A percentile compares a stretch with the other conserved stretches of the same genome.
Conservation (phyloP, 805 yeast species). For the Soucietia sequanensis region DNA sequence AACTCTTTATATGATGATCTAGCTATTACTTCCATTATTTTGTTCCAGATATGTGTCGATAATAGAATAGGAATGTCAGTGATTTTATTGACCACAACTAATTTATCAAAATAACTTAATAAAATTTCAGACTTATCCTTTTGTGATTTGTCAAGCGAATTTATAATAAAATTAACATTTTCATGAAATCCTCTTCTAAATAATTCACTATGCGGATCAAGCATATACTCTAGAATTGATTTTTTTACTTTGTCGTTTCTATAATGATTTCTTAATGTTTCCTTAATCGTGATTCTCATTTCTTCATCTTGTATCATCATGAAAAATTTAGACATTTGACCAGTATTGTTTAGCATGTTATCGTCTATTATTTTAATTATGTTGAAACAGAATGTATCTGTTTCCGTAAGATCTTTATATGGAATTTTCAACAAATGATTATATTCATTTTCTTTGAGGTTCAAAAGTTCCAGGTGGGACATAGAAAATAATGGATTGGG, state of each 20-base stretch:
- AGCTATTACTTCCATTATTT: conserved; percentile 17
- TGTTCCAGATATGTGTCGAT: conserved; percentile 11
- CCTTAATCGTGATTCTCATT: conserved; percentile 15
- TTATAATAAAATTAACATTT: conserved; percentile 13
- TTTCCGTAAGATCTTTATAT: conserved; percentile 19
- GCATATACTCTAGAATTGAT: conserved; percentile 27
- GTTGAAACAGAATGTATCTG: conserved; percentile 26
- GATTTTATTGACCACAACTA: conserved; percentile 20
- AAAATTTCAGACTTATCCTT: conserved; percentile 16
- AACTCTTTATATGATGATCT: conserved; percentile 17
- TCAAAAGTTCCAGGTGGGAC: conserved; percentile 22
- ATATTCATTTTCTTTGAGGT: conserved; percentile 20
- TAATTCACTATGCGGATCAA: conserved; percentile 18
- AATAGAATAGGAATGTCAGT: conserved; percentile 23
- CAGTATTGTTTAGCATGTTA: conserved; percentile 25
- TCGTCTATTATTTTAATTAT: conserved; percentile 29
- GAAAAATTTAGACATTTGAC: conserved; percentile 17
- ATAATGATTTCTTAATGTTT: conserved; percentile 15
- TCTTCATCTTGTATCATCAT: conserved; percentile 16
- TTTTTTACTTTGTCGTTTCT: conserved; percentile 17
- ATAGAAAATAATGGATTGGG: conserved; percentile 36
- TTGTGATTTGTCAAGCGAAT: conserved; percentile 8
- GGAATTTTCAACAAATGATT: conserved; percentile 26
- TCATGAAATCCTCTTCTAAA: conserved; percentile 16
- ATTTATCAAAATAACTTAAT: conserved; percentile 22